Base-by-base conservation (phyloP, 2,329 filamentous ascomycete genomes). In the Lecanicillium sp. region DNA sequence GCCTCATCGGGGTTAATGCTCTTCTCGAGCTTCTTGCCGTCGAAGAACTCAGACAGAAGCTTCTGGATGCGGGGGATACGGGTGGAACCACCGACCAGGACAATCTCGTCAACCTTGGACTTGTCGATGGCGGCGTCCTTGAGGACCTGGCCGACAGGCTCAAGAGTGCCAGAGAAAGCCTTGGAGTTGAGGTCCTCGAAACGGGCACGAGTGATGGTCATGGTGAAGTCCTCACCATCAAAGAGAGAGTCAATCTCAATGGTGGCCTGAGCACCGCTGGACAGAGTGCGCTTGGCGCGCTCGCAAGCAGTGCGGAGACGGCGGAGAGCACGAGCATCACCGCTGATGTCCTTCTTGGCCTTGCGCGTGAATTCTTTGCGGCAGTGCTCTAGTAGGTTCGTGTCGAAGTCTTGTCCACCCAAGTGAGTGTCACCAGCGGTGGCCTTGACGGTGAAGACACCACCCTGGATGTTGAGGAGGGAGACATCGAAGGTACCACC, bases 401-500 rank as follows among this genome's bases (percentile, higher is more conserved):
- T 95, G 59, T 96, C 92, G 63, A 96, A 96, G 61, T 95, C 90
- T 63, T 92, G 82, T 58, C 89, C 89, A 77, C 89, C 90, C 64
- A 95, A 73, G 65, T 95, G 89, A 58, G 88, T 95, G 60, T 98
- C 90, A 80, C 92, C 92, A 58, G 90, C 89, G 44, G 92, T 96
- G 47, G 90, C 89, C 80, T 94, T 94, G 65, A 96, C 92, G 50
- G 90, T 95, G 79, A 98, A 98, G 58, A 98, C 92, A 77, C 92
- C 92, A 62, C 90, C 89, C 73, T 96, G 88, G 64, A 98, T 96
- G 78, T 95, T 90, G 33, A 98, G 80, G 53, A 96, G 86, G 48
- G 92, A 96, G 19, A 98, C 92, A 95, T 98, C 92, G 71, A 98
- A 98, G 65, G 92, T 98, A 79, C 92, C 92, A 79, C 92, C 92